Conservation (phyloP, 2,329 filamentous ascomycete species). For the Tothia fuscella region DNA sequence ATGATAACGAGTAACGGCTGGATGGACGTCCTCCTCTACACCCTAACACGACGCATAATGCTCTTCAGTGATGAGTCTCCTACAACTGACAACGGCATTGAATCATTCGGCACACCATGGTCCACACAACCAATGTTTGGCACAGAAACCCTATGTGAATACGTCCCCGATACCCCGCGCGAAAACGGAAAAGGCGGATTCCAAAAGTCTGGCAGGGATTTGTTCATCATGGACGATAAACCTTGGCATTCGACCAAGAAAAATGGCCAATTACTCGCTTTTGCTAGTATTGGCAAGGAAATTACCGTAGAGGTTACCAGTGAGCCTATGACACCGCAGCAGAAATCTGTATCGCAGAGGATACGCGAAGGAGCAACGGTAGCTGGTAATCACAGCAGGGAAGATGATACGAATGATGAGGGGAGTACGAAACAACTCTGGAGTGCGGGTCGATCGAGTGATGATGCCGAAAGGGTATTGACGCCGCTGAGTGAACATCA, state of each 20-base stretch:
- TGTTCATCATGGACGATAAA: background rate
- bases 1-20: slow-evolving; percentile 48
- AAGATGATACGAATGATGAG: too few species aligned
- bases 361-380: too few species aligned
- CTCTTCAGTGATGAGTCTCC: slow-evolving; percentile 38
- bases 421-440: too few species aligned
- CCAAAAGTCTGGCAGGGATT: too few species aligned
- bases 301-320: slow-evolving; percentile 27
- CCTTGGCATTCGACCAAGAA: background rate
- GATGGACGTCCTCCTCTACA: slow-evolving; percentile 47
- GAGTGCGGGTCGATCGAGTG: too few species aligned
- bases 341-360: too few species aligned
- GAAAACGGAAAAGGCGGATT: too few species aligned
- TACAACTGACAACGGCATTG: slow-evolving; percentile 13
- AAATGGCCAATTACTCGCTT: background rate
- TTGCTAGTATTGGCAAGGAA: slow-evolving; percentile 25
- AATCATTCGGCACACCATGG: slow-evolving; percentile 18
- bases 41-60: slow-evolving; percentile 43
- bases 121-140: slow-evolving; percentile 27
- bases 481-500: background rate
- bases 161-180: slow-evolving; percentile 17
- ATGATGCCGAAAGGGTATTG: too few species aligned
- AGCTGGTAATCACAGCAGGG: too few species aligned
- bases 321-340: slow-evolving; percentile 10
- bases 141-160: slow-evolving; percentile 34